Evolutionary conservation across 2,329 filamentous ascomycete species (phyloP).

Genomic region (Alternaria postmessia): DNA sequence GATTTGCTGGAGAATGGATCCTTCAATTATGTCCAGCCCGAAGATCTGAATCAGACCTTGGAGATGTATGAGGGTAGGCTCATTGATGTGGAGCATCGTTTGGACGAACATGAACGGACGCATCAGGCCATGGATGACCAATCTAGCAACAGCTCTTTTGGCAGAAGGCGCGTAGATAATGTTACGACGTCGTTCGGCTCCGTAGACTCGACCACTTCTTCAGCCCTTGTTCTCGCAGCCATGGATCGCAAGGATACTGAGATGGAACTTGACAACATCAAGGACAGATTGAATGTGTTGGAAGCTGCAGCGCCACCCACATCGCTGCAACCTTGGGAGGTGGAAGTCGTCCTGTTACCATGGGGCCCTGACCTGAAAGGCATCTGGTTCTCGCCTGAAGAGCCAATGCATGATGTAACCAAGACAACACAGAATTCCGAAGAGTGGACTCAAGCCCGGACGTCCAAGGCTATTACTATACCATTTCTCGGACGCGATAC

Average conservation of each 20-base stretch:
- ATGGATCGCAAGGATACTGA: slow-evolving; percentile 52
- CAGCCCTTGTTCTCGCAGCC: slow-evolving; percentile 45
- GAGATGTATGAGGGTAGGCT: slow-evolving; percentile 73
- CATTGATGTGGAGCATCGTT: slow-evolving; percentile 70
- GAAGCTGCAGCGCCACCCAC: slow-evolving; percentile 69
- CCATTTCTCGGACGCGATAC: slow-evolving; percentile 26
- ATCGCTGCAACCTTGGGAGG: slow-evolving; percentile 70
- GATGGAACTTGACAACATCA: slow-evolving; percentile 57
- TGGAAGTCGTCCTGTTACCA: slow-evolving; percentile 79
- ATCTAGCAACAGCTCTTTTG: slow-evolving; percentile 36
- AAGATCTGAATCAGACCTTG: slow-evolving; percentile 73
- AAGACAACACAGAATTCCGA: slow-evolving; percentile 54
- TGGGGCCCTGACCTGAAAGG: slow-evolving; percentile 66
- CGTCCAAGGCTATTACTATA: slow-evolving; percentile 19
- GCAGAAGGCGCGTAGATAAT: slow-evolving; percentile 41
- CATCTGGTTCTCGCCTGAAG: slow-evolving; percentile 60
- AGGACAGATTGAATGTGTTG: slow-evolving; percentile 60
- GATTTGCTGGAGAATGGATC: slow-evolving; percentile 75
- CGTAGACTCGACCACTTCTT: slow-evolving; percentile 49
- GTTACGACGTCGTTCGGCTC: slow-evolving; percentile 53
- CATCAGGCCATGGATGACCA: slow-evolving; percentile 44
- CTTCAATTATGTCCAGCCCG: slow-evolving; percentile 71
- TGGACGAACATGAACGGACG: slow-evolving; percentile 52
- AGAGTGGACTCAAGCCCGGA: slow-evolving; percentile 56
- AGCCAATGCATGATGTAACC: slow-evolving; percentile 48